Evolutionary conservation across 1,284 basidiomycete genomes (phyloP).

Genomic region (Heterobasidion occidentale): DNA sequence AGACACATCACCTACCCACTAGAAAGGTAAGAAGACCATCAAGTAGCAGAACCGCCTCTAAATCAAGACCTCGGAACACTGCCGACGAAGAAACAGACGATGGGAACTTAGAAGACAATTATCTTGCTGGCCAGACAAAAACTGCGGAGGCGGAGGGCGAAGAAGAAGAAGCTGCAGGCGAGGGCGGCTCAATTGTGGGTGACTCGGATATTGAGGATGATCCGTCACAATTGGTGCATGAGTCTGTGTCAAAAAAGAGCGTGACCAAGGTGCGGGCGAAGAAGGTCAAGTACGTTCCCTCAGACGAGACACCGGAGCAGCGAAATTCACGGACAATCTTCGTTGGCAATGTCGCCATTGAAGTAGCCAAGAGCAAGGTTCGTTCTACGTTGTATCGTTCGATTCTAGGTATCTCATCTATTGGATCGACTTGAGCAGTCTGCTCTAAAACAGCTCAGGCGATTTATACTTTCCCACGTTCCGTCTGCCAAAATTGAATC

Average conservation of each 20-base stretch:
- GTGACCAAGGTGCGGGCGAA: conserved; percentile 14
- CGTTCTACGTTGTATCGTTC: neutral
- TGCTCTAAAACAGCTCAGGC: conserved; percentile 58
- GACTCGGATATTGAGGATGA: conserved; percentile 29
- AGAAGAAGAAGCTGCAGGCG: neutral
- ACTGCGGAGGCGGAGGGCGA: neutral
- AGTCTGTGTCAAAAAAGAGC: conserved; percentile 20
- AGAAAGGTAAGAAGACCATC: neutral
- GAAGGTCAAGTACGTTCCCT: conserved; percentile 38
- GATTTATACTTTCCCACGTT: conserved; percentile 63
- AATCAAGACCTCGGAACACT: too few relatives aligned
- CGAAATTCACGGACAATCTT: conserved; percentile 84
- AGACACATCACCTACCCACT: neutral
- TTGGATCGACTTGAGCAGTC: conserved; percentile 27
- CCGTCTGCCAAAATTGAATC: conserved; percentile 80
- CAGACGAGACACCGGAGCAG: conserved; percentile 60
- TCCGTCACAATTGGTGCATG: conserved; percentile 36
- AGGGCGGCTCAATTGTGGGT: neutral
- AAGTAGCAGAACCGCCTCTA: too few relatives aligned
- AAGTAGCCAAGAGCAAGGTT: conserved; percentile 72
- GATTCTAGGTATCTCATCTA: too few relatives aligned
- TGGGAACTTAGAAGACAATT: conserved; percentile 3
- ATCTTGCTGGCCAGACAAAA: conserved; percentile 1
- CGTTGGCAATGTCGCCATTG: conserved; percentile 83
- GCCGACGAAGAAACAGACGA: conserved; percentile 2